Evolutionary conservation across 805 yeast species (phyloP), one percentile per base, ranked within the genome.

Genomic region (Schizosaccharomyces cryophilus): DNA sequence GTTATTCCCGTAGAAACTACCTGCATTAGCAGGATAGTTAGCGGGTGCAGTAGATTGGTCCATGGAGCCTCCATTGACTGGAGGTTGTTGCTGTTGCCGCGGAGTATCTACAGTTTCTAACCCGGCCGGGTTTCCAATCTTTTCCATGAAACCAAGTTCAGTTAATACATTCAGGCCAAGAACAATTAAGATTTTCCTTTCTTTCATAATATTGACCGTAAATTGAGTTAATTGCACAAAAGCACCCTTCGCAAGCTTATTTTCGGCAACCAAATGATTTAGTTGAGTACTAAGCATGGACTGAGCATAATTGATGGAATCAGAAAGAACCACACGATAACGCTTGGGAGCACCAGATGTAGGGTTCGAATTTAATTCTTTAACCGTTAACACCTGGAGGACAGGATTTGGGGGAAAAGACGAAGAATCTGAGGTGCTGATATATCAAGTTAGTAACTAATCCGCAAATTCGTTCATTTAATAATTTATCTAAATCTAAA

Each of bases 261-360:
- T 51, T 24, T 45, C 58, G 11, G 38, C 29, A 4, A 63, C 63
- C 24, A 54, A 35, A 15, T 64, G 64, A 26, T 59, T 61, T 30
- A 58, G 54, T 17, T 61, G 58, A 31, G 54, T 35, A 29, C 62
- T 58, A 17, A 64, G 51, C 64, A 66, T 62, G 40, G 61, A 61
- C 56, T 65, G 64, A 24, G 63, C 60, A 38, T 54, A 65, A 38
- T 64, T 45, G 21, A 59, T 63, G 17, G 66, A 64, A 45, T 66
- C 67, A 7, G 66, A 64, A 26, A 65, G 24, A 5, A 65, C 65
- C 26, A 62, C 38, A 19, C 67, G 63, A 29, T 62, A 42, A 6
- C 67, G 63, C 15, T 56, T 58, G 5, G 66, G 66, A 29, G 60
- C 62, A 15, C 64, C 66, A 35, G 61, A 55, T n/a, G 54, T 45